Base-by-base conservation (phyloP, 352 stramenopile genomes). In the Phytophthora multivora region DNA sequence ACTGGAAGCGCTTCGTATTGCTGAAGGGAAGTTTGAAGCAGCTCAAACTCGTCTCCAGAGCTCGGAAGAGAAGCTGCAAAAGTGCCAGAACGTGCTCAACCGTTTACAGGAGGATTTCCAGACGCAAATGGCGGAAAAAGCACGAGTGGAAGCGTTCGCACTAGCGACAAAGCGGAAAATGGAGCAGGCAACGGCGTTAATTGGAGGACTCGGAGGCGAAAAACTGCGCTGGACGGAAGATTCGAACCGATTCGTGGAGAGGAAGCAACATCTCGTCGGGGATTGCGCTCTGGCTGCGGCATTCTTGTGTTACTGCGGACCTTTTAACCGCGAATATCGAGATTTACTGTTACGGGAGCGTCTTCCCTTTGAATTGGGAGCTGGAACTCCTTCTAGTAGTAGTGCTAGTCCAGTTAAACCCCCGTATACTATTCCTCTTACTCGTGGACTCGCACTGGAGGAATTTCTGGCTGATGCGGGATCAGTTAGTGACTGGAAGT, bases 291-390 rank as follows among this genome's bases (percentile, higher is more conserved):
- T 97, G 10, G 87, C 86, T 5, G 84, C 83, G 16, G 90, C 92
- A 1, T 97, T 97, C 52, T 59, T 97, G 46, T 86, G 77, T 33
- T 98, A 98, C 65, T 94, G 86, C 45, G 91, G 91, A 0, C 89
- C 91, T 2, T 98, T 98, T 57, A 97, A 97, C 65, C 81, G 91
- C 11, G 84, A 90, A 19, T 93, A 84, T 49, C 80, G 84, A n/a
- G 70, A 88, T 21, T 38, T 88, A 25, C 52, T 91, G n/a, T 48
- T 89, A 26, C 68, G 75, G 36, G 57, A 86, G 16, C 83, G 78
- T 26, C 73, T 97, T 35, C 80, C 79, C 1, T 69, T 78, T 15
- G 90, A 96, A 43, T 68, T 96, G 3, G 73, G 68, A n/a, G 66
- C 63, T 45, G 59, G 74, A 11, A 36, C 75, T n/a, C 26, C 33